Evolutionary conservation across 768 basidiomycete species (phyloP).

Genomic region (Auricularia heimuer): DNA sequence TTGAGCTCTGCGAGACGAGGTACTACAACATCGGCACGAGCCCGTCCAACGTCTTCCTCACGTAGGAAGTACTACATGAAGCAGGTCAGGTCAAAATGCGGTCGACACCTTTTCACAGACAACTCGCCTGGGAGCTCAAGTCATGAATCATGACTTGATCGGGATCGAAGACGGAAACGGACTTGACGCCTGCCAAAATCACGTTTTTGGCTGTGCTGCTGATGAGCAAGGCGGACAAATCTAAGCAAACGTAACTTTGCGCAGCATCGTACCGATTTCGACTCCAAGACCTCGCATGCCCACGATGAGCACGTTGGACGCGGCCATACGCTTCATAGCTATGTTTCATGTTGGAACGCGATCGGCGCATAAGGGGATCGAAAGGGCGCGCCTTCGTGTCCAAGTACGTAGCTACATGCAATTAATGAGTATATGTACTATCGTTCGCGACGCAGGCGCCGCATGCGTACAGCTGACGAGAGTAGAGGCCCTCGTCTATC

Average conservation of each 20-base stretch:
- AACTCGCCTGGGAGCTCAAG: constrained; percentile 77
- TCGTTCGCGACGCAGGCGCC: constrained; percentile 3
- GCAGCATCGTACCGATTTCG: constrained; percentile 65
- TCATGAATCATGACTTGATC: constrained; percentile 78
- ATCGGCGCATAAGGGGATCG: background rate
- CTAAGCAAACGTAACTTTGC: constrained; percentile 5
- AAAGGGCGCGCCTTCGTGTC: constrained; percentile 71
- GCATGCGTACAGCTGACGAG: constrained; percentile 72
- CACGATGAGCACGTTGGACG: constrained; percentile 88
- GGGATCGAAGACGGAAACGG: constrained; percentile 91
- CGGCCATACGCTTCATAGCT: constrained; percentile 99
- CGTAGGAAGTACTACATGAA: constrained; percentile 81
- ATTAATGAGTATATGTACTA: background rate
- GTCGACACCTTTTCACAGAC: background rate
- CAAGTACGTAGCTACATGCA: constrained; percentile 72
- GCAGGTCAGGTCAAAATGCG: background rate
- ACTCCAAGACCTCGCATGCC: constrained; percentile 88
- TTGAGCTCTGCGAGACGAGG: constrained; percentile 92
- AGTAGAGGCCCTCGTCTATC: constrained; percentile 91
- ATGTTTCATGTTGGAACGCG: constrained; percentile 12
- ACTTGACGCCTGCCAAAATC: constrained; percentile 91
- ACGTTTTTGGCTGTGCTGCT: constrained; percentile 69
- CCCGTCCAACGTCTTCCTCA: constrained; percentile 74
- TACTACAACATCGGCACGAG: constrained; percentile 75
- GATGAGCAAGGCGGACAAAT: constrained; percentile 2